Evolutionary conservation across 148 eudicot genomes (phyloP).

Genomic region (Nyssa sinensis): DNA sequence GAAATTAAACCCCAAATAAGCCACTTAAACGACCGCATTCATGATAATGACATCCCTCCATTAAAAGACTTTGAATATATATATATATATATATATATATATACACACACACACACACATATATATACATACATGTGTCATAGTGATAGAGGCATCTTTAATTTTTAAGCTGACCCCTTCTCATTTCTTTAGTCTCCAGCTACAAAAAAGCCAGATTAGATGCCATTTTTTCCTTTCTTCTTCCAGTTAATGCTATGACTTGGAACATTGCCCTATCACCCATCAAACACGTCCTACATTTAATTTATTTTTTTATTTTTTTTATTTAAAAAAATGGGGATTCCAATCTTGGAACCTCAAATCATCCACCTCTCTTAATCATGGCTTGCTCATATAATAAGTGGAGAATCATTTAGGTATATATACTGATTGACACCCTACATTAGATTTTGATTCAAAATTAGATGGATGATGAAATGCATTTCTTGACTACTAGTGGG

Average conservation of each 20-base stretch:
- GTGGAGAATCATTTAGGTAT: slow-evolving; percentile 15
- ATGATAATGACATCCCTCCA: not conserved
- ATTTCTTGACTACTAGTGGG: not conserved
- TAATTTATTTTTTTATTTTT: not conserved
- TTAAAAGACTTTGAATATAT: no score
- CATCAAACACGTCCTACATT: not conserved
- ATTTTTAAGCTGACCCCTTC: not conserved
- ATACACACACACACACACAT: not conserved
- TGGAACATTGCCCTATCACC: not conserved
- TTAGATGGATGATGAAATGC: not conserved
- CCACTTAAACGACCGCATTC: not conserved
- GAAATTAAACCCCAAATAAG: not conserved
- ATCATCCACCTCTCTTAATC: slow-evolving; percentile 24
- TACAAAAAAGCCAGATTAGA: not conserved
- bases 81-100: no score
- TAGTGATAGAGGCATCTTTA: no score
- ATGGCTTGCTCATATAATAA: slow-evolving; percentile 6
- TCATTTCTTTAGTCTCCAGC: not conserved
- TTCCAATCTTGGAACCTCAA: slow-evolving; percentile 15
- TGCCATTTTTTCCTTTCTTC: not conserved
- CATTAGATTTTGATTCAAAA: not conserved
- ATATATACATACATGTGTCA: no score
- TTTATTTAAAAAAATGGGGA: not conserved
- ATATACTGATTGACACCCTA: not conserved
- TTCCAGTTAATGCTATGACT: not conserved